Evolutionary conservation across 1,284 basidiomycete species (phyloP), one percentile per base, ranked within the genome.

Genomic region (Fomitiporia mediterranea): DNA sequence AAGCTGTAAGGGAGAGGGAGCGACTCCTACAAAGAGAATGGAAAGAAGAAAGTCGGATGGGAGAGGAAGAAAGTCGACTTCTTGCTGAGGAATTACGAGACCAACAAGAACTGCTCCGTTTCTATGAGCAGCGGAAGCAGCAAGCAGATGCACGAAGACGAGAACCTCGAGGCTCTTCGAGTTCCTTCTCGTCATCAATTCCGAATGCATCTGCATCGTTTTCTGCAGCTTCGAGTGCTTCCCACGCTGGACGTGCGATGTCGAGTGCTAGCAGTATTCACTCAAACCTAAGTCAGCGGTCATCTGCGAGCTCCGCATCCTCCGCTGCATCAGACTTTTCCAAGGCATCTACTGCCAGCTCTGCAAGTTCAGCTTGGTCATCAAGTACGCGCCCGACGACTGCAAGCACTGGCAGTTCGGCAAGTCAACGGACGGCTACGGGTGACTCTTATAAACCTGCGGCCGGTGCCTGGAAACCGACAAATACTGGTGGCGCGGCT

Each of bases 101-200:
- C 17, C 62, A 68, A 51, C 65, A 66, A 38, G 64, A 65, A 37
- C 56, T 62, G 44, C 52, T 61, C 37, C 59, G 62, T 15, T 63
- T 62, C 28, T 58, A 61, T 5, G 57, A 64, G 47, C 66, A 62
- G 48, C 60, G 61, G 39, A 64, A 63, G 51, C 63, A 68, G 15
- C 67, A 69, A 57, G 62, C 67, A 35, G 70, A 68, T 56, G 55
- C 65, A 9, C 67, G 65, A 23, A 64, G 59, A 46, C 40, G 51
- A 13, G 66, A 63, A 28, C 38, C 62, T 11, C 56, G 51, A 11
- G 59, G 61, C 17, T 60, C 63, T 25, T 63, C 68, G 8, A 59
- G 61, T 8, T 54, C 65, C 59, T 9, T 57, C 62, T 15, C 62
- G 62, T 17, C 60, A 62, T 17, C 65, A 54, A 43, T 50, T 3